Percentiles rank a stretch among this genome's conserved stretches.
These are phyloP conservation scores for Candida germanica DNA, from an alignment of 805 yeast genomes.

Conservation along the genomic window DNA sequence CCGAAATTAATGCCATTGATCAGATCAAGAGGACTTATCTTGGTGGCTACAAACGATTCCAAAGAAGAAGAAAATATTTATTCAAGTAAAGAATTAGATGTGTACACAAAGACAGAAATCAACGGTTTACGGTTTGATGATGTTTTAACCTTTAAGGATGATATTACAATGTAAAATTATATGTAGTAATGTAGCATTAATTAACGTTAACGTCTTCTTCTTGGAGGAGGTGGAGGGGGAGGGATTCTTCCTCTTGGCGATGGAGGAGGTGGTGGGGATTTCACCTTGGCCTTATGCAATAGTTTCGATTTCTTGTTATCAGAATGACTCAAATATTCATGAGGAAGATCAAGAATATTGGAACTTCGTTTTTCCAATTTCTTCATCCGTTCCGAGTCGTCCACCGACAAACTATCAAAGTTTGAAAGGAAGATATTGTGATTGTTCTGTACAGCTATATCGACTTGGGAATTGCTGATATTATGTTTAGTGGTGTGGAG, in stretches of 20 bases:
- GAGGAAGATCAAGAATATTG: constrained; percentile 32
- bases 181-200: background rate
- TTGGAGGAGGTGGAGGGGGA: constrained; percentile 30
- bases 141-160: constrained; percentile 65
- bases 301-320: constrained; percentile 4
- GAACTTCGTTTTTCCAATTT: constrained; percentile 8
- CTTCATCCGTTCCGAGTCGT: background rate
- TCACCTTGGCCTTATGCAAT: constrained; percentile 26
- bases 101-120: constrained; percentile 43
- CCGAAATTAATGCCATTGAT: constrained; percentile 75
- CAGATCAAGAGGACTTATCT: constrained; percentile 73
- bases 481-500: constrained; percentile 30
- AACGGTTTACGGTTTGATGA: constrained; percentile 69
- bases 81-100: constrained; percentile 28
- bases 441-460: constrained; percentile 22
- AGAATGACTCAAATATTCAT: constrained; percentile 23
- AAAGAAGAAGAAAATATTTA: constrained; percentile 20
- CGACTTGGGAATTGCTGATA: constrained; percentile 2
- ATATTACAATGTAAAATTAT: constrained; percentile 29
- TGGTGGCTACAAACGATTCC: constrained; percentile 63
- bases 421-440: constrained; percentile 23
- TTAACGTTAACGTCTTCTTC: constrained; percentile 17
- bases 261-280: constrained; percentile 42
- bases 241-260: constrained; percentile 21
- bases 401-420: constrained; percentile 2